These are phyloP conservation scores for Apocynum venetum DNA, from an alignment of 257 asterid genomes.

Conservation along the genomic window DNA sequence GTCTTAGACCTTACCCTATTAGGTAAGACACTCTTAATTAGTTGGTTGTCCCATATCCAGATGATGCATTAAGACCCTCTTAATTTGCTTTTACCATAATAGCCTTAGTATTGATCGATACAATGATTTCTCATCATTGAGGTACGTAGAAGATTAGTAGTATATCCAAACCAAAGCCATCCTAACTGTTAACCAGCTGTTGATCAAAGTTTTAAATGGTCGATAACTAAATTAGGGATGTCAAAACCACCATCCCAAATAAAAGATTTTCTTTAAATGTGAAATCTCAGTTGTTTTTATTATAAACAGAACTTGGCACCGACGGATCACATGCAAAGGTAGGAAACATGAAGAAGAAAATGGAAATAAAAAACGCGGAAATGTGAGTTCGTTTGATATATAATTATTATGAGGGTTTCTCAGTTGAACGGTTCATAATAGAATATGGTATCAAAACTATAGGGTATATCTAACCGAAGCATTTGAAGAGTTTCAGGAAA, in stretches of 20 bases:
- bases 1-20: too few species aligned
- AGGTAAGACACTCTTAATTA: too few species aligned
- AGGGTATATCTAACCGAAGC: background rate
- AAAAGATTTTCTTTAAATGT: too few species aligned
- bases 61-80: too few species aligned
- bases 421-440: background rate
- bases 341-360: background rate
- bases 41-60: too few species aligned
- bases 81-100: too few species aligned
- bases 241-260: background rate
- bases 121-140: background rate
- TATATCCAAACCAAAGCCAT: background rate
- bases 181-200: conserved; percentile 2
- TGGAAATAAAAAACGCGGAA: background rate
- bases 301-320: background rate
- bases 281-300: too few species aligned
- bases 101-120: too few species aligned
- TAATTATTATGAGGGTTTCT: background rate
- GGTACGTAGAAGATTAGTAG: background rate
- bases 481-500: background rate
- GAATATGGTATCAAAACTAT: background rate
- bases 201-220: background rate
- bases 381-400: background rate
- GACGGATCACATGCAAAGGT: conserved; percentile 10
- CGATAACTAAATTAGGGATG: background rate